Conservation (phyloP, 2,329 filamentous ascomycete species). For the Penicillium expansum region DNA sequence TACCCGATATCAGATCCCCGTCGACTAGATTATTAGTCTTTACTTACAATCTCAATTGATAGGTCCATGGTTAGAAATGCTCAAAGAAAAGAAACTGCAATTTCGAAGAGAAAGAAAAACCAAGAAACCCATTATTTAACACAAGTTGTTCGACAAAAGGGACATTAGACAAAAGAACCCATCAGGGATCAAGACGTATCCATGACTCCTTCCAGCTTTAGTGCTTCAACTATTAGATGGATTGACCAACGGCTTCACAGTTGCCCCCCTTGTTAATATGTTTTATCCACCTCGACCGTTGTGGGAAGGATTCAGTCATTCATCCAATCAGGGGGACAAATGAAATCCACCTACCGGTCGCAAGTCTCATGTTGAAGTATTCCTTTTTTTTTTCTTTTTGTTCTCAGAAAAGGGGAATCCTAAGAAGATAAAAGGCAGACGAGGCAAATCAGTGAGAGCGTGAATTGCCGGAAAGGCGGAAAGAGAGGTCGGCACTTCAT, state of each 20-base stretch:
- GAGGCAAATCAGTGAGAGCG: background rate
- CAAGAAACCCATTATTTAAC: background rate
- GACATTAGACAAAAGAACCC: slow-evolving; percentile 2
- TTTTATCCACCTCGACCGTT: background rate
- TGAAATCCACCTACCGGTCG: background rate
- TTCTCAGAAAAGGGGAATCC: background rate
- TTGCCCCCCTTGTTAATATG: background rate
- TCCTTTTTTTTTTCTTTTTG: background rate
- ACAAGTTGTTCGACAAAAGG: background rate
- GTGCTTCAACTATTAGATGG: background rate
- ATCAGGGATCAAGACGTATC: background rate
- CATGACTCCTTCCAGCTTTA: background rate
- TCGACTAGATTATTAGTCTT: too few species aligned
- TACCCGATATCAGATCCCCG: slow-evolving; percentile 4
- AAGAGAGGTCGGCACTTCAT: background rate
- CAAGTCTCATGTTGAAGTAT: too few species aligned
- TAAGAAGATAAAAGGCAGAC: background rate
- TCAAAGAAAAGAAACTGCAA: background rate
- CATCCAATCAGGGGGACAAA: background rate
- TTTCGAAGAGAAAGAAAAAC: background rate
- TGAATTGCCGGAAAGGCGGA: background rate
- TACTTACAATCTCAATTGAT: background rate
- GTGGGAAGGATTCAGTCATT: background rate
- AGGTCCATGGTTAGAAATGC: background rate
- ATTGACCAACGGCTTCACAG: background rate